Percentiles rank a stretch among this genome's conserved stretches.
Conservation (phyloP, 352 stramenopile species). For the Pythium scleroteichum region DNA sequence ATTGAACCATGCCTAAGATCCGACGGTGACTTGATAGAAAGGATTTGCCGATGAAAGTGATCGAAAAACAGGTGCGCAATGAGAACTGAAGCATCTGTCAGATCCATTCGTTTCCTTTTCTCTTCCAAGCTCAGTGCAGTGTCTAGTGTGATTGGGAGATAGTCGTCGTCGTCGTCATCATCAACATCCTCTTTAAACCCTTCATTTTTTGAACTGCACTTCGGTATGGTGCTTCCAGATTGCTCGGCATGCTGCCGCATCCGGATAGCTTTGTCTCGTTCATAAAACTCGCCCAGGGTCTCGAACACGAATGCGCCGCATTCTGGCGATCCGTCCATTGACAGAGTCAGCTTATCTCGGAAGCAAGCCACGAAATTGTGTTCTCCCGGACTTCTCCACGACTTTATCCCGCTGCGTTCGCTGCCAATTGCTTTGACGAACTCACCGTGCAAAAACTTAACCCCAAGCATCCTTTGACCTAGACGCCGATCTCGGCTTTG, state of each 20-base stretch:
- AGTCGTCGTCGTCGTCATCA: conserved; percentile 16
- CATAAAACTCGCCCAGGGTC: conserved; percentile 27
- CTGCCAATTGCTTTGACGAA: conserved; percentile 21
- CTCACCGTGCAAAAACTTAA: conserved; percentile 29
- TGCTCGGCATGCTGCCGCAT: neutral
- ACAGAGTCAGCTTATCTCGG: conserved; percentile 25
- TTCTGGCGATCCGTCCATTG: conserved; percentile 29
- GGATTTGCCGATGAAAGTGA: conserved; percentile 24
- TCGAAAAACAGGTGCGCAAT: conserved; percentile 24
- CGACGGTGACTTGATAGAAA: neutral
- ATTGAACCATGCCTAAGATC: neutral
- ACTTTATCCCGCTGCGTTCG: conserved; percentile 5
- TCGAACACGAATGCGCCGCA: conserved; percentile 31
- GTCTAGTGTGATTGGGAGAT: conserved; percentile 4
- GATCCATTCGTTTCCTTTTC: conserved; percentile 22
- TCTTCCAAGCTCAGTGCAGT: conserved; percentile 19
- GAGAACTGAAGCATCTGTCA: conserved; percentile 17
- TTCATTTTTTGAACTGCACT: neutral
- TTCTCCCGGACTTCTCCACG: conserved; percentile 23
- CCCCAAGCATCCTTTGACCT: conserved; percentile 8
- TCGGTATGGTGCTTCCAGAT: neutral
- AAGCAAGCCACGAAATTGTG: conserved; percentile 23
- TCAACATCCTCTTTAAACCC: neutral
- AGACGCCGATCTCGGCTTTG: conserved; percentile 1
- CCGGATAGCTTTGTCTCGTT: conserved; percentile 17